Conservation (phyloP, 2,329 filamentous ascomycete species). For the Plenodomus tracheiphilus region DNA sequence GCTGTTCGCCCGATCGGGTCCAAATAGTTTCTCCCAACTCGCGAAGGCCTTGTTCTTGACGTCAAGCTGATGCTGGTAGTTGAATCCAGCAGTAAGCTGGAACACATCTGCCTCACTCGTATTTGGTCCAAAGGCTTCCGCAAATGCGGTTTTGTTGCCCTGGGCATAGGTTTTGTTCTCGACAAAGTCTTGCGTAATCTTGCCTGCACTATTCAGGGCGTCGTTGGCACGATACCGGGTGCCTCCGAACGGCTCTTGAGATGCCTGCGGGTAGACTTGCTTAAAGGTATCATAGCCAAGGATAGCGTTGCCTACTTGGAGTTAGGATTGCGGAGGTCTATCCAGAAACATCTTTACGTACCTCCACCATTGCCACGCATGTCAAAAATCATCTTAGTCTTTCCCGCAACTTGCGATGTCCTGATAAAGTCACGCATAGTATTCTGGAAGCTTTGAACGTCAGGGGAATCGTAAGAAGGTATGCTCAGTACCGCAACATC, state of each 20-base stretch:
- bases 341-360: neutral
- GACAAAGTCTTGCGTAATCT: constrained; percentile 35
- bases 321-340: neutral
- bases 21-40: constrained; percentile 44
- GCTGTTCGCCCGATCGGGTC: constrained; percentile 34
- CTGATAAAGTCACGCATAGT: constrained; percentile 52
- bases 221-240: constrained; percentile 53
- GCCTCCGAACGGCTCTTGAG: constrained; percentile 49
- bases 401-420: constrained; percentile 51
- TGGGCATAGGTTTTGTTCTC: constrained; percentile 34
- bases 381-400: constrained; percentile 68
- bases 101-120: constrained; percentile 27
- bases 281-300: constrained; percentile 54
- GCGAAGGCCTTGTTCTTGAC: constrained; percentile 31
- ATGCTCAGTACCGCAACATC: constrained; percentile 54
- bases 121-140: constrained; percentile 26
- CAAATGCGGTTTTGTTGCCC: constrained; percentile 32
- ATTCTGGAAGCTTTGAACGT: constrained; percentile 43
- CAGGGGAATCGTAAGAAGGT: constrained; percentile 43
- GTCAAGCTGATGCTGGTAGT: constrained; percentile 39
- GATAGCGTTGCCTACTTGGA: constrained; percentile 39
- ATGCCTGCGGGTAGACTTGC: constrained; percentile 55
- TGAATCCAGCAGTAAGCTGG: constrained; percentile 31
- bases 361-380: constrained; percentile 63
- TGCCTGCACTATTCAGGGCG: constrained; percentile 40